Base-by-base conservation (phyloP, 2,329 filamentous ascomycete species). In the Claviceps paspali region DNA sequence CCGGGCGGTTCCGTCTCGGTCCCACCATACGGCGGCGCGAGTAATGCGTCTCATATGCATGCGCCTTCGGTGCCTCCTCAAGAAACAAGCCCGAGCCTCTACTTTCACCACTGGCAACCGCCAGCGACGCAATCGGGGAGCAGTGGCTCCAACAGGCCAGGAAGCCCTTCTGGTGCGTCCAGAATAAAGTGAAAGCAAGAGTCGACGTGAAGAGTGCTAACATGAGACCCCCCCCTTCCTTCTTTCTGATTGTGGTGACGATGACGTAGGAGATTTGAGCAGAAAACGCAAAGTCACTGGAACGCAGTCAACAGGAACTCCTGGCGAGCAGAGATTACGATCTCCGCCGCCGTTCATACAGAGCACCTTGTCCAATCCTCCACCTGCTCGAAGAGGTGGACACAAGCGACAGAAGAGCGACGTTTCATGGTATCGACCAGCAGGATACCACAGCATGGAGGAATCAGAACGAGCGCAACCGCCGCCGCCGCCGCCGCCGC, bases 71-170 rank as follows among this genome's bases (percentile, higher is more conserved):
- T 70, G 41, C 73, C 77, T 48, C 70, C 77, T 48, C 70, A 80
- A 46, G 73, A 76, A 44, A 70, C 75, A 14, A 83, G 81, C 29
- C 76, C 80, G 0, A 81, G 79, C 17, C 82, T 93, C 33, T 91
- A 84, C 57, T 94, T 94, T 55, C 84, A 93, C 52, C 84, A 93
- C 54, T 94, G 86, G 85, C 82, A 88, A 41, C 86, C 86, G 32
- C 86, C 86, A 11, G 71, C 68, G 17, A 71, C 75, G 44, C 70
- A 82, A 57, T 36, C 37, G 14, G 64, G 67, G 45, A 68, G 70
- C 41, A 61, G 67, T 42, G 62, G 68, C 53, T 66, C 70, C 40
- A 74, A 76, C 49, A 77, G 81, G 53, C 79, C 81, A 42, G 73
- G 72, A 50, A 81, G 80, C 43, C 79, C 82, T 51, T 79, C 81